Evolutionary conservation across 768 basidiomycete genomes (phyloP), one percentile per base, ranked within the genome.

Genomic region (Cystobasidium onofrii): DNA sequence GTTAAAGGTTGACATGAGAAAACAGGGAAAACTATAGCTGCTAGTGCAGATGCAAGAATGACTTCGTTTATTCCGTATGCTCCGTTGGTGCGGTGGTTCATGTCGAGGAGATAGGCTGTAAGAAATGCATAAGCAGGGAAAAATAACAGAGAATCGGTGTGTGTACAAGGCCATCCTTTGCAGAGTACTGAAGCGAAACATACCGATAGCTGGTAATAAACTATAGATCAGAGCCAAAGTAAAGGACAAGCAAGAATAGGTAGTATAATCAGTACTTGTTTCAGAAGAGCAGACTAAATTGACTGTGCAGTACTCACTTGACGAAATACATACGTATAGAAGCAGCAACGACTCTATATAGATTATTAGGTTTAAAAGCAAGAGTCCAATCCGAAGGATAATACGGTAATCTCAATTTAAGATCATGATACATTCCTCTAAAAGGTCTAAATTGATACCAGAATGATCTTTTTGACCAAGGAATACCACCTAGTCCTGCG

Each of bases 31-130:
- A 92, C 83, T 78, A 91, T 89, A 0, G 92, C 90, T 0, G 91
- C 89, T 87, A 95, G 89, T 81, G 93, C 94, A 0, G 90, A 89
- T 1, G 88, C 86, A 9, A 90, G 77, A 0, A 95, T 83, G 6
- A 92, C 90, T 80, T 96, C 94, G 0, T 90, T 84, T 17, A 96
- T 90, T 1, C 92, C 92, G 81, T 96, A 95, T 78, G 91, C 86
- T 27, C 87, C 85, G 0, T 92, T 92, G 0, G 91, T 92, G 80
- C 78, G 74, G 33, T 94, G 90, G 80, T 94, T 95, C 17, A 96
- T 83, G 79, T 94, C 91, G 65, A 96, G 80, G 25, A 91, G 92
- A 80, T 96, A 96, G 1, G 94, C 92, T 39, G 33, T 52, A 25
- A 60, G 33, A 25, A 15, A 17, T 25, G 4, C 27, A 34, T 55